Conservation (phyloP, 768 basidiomycete genomes). For the Fibroporia radiculosa region DNA sequence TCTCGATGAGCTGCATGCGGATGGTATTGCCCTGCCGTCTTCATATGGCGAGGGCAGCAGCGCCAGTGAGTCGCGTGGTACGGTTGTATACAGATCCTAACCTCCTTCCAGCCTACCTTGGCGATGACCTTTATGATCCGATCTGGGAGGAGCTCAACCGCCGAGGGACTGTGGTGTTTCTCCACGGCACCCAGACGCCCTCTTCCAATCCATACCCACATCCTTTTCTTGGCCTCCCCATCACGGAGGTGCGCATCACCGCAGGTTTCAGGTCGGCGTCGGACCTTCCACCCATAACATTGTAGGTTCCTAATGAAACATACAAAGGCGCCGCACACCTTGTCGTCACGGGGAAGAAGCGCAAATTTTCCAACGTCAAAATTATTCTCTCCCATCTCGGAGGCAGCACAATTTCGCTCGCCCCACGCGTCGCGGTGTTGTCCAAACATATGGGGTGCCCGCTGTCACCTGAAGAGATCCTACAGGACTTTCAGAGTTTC, state of each 20-base stretch:
- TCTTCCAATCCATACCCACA: constrained; percentile 61
- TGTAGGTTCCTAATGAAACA: constrained; percentile 72
- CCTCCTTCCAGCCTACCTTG: constrained; percentile 46
- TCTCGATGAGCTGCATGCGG: constrained; percentile 52
- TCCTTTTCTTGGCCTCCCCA: constrained; percentile 55
- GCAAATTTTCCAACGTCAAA: constrained; percentile 48
- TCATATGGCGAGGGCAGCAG: constrained; percentile 50
- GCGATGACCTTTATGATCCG: constrained; percentile 52
- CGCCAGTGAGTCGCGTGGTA: constrained; percentile 36
- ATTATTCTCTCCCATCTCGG: constrained; percentile 72
- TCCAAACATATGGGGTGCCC: constrained; percentile 63
- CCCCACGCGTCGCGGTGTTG: constrained; percentile 60
- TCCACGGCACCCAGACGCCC: constrained; percentile 64
- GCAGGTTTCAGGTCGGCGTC: too few species aligned
- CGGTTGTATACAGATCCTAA: background rate
- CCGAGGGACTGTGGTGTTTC: constrained; percentile 54
- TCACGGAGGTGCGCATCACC: constrained; percentile 44
- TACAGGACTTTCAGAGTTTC: constrained; percentile 62
- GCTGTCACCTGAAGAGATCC: constrained; percentile 55
- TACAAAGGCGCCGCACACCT: constrained; percentile 77
- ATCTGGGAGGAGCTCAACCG: constrained; percentile 66
- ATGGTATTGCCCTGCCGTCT: constrained; percentile 60
- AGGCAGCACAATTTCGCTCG: constrained; percentile 59
- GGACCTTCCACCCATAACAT: too few species aligned
- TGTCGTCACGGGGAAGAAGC: constrained; percentile 64